Base-by-base conservation (phyloP, 1,284 basidiomycete species). In the Hortiboletus rubellus region DNA sequence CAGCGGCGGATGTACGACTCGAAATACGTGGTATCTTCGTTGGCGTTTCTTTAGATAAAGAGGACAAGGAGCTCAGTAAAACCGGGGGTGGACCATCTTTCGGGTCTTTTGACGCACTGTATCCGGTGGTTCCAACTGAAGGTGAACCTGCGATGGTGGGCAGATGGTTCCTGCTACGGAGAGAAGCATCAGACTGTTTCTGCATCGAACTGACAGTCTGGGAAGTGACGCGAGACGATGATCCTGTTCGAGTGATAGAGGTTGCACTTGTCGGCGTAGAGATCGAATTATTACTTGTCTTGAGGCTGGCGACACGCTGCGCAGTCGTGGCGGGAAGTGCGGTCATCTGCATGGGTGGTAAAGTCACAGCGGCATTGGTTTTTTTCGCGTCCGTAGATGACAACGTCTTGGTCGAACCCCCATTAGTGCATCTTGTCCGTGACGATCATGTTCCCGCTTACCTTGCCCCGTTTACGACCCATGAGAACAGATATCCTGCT, bases 21-120 rank as follows among this genome's bases (percentile, higher is more conserved):
- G 92, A 88, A 57, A 96, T 94, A 42, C 94, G 89, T 50, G 95
- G 95, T 64, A 97, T 98, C 77, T 95, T 96, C 24, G 95, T 98
- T 1, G 95, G 94, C 0, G 90, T 91, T 70, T 92, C 89, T 72
- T 91, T 92, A 6, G 82, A 71, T 54, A 85, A 70, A n/a, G 77
- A 75, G 27, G 79, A 76, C 5, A 77, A 65, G 8, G 81, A 75
- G 62, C 84, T 86, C 56, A 79, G 65, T 24, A 82, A 68, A 31
- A 81, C 77, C 18, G 79, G 78, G 7, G 82, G 79, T 8, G 82
- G 82, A 5, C 72, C 73, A 42, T 87, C 87, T 63, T 80, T 86
- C 22, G 70, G 67, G 46, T 87, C 85, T 66, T 81, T 83, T 27
- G 76, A 66, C 30, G 73, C 74, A 54, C 78, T 78, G 46, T 81